Base-by-base conservation (phyloP, 2,329 filamentous ascomycete genomes). In the Paecilomyces sp. region DNA sequence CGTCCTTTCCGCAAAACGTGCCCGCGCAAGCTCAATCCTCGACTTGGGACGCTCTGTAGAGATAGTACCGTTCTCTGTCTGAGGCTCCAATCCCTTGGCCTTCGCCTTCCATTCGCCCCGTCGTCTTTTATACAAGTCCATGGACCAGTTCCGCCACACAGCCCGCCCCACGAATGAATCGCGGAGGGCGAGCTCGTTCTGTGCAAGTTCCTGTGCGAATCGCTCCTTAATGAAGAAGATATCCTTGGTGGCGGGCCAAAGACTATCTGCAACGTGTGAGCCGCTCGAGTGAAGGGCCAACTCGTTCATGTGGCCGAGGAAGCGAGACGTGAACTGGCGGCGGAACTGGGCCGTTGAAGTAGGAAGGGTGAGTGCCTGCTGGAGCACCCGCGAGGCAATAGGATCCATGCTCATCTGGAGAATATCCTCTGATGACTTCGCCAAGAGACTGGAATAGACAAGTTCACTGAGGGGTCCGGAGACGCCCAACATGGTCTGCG, bases 401-500 rank as follows among this genome's bases (percentile, higher is more conserved):
- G 79, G 74, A 65, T 87, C 83, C 61, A 80, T 88, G 28, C 90
- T 87, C 58, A 97, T 84, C 47, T 81, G 78, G 33, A 91, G 71
- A 58, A 87, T 80, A 24, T 78, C 82, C 57, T 80, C 83, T 54
- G 76, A 72, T 11, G 80, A 77, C 64, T 89, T 81, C 3, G 84
- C 79, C 22, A 88, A 77, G 25, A 94, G 75, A n/a, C 88, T 85
- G 15, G 87, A 83, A 70, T 94, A 90, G 33, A 96, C 83, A 11
- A 92, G 82, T 56, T 85, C 85, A 59, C 84, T 82, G 1, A 92
- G 79, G 0, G 83, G 74, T 0, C 91, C 91, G 0, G 89, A 84
- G 28, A 91, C 87, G 7, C 84, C 78, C 56, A 97, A 85, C 79
- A 99, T 88, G 3, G 89, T 79, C 62, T 94, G 88, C 8, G 90